Percentiles rank a stretch among this genome's conserved stretches.
phyloP scores from a whole-genome alignment of 2,329 filamentous ascomycete species.

The Dactylella cylindrospora region DNA sequence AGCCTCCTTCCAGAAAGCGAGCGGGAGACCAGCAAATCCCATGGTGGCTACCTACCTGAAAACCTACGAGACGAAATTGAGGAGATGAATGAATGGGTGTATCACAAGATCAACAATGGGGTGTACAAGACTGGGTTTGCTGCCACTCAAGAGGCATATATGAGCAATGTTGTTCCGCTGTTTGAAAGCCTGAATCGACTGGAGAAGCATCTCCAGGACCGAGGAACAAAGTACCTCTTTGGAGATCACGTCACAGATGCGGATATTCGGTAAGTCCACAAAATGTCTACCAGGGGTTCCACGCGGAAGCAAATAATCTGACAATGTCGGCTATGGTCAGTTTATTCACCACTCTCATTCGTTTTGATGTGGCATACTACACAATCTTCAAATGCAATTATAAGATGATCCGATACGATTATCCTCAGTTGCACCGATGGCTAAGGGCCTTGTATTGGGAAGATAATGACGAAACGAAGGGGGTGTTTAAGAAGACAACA shows the following conservation, averaged over 20 bases:
- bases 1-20: slow-evolving; percentile 56
- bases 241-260: slow-evolving; percentile 76
- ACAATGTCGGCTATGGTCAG: too few relatives aligned
- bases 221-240: slow-evolving; percentile 68
- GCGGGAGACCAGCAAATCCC: slow-evolving; percentile 59
- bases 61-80: slow-evolving; percentile 30
- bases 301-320: too few relatives aligned
- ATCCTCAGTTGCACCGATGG: slow-evolving; percentile 79
- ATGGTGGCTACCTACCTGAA: slow-evolving; percentile 26
- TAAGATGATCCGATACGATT: slow-evolving; percentile 60
- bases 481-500: slow-evolving; percentile 24
- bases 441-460: slow-evolving; percentile 83
- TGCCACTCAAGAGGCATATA: slow-evolving; percentile 76
- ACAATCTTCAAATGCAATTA: slow-evolving; percentile 79
- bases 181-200: slow-evolving; percentile 39
- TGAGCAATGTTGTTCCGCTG: slow-evolving; percentile 53
- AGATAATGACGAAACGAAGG: slow-evolving; percentile 26
- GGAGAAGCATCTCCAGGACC: slow-evolving; percentile 54
- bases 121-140: slow-evolving; percentile 72
- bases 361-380: slow-evolving; percentile 77
- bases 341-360: slow-evolving; percentile 70
- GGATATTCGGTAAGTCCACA: slow-evolving; percentile 64
- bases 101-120: slow-evolving; percentile 67
- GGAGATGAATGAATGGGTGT: slow-evolving; percentile 28
- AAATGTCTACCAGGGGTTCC: too few relatives aligned